These are phyloP conservation scores for Coniella lustricola DNA, from an alignment of 2,329 filamentous ascomycete species.

Conservation along the genomic window DNA sequence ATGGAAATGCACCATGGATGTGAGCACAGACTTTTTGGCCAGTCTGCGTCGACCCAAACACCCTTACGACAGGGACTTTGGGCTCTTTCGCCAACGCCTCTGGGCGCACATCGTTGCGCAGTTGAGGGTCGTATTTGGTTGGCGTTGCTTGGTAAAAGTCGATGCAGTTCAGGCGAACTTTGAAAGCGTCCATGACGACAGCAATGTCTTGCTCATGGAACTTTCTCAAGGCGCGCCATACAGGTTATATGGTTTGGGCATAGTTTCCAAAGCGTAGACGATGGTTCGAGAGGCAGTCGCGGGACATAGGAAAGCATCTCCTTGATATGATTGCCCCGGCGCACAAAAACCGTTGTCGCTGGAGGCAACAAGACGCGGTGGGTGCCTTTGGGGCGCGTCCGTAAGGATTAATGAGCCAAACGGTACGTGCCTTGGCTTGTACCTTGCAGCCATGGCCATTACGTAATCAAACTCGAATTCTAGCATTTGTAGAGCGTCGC, in stretches of 20 bases:
- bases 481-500: not conserved
- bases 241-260: not conserved
- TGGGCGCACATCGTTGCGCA: constrained; percentile 57
- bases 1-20: constrained; percentile 91
- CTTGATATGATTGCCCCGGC: not conserved
- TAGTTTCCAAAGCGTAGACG: not conserved
- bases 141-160: constrained; percentile 85
- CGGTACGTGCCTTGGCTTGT: not conserved
- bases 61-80: constrained; percentile 76
- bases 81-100: constrained; percentile 57
- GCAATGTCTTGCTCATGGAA: not conserved
- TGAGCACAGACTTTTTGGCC: constrained; percentile 96
- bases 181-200: constrained; percentile 61
- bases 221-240: too few relatives aligned
- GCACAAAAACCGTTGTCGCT: not conserved
- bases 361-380: not conserved
- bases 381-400: not conserved
- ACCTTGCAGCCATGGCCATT: not conserved
- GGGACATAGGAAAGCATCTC: not conserved
- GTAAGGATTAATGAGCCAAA: not conserved
- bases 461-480: not conserved
- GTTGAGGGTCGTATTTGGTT: constrained; percentile 71
- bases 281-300: not conserved
- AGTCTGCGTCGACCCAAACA: constrained; percentile 89
- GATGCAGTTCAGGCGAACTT: constrained; percentile 87